Percentiles rank a stretch among this genome's conserved stretches.
phyloP scores from a whole-genome alignment of 192 early-diverging fungal species.

The Lunasporangiospora selenospora region DNA sequence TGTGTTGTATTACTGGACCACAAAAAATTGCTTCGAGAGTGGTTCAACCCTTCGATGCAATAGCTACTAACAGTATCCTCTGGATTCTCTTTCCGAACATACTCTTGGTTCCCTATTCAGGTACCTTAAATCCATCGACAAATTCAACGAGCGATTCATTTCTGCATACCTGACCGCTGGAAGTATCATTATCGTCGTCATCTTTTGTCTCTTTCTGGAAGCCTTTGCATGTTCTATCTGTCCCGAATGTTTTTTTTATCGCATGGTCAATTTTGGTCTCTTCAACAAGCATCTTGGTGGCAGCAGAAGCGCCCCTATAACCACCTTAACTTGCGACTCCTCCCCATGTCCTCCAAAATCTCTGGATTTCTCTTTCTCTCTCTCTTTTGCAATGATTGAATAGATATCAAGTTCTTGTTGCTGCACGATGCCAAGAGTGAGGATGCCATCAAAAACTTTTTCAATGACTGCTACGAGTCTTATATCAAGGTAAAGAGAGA shows the following conservation, averaged over 20 bases:
- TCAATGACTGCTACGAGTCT: slow-evolving; percentile 82
- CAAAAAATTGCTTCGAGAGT: too few relatives aligned
- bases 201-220: background rate
- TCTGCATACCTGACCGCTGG: slow-evolving; percentile 92
- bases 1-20: too few relatives aligned
- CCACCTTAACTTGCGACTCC: background rate
- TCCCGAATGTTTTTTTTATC: background rate
- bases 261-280: too few relatives aligned
- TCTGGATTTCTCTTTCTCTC: background rate
- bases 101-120: slow-evolving; percentile 47
- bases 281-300: background rate
- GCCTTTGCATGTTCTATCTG: background rate
- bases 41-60: too few relatives aligned
- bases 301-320: background rate
- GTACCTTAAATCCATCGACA: slow-evolving; percentile 94
- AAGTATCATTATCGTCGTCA: slow-evolving; percentile 55
- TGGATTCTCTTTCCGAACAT: slow-evolving; percentile 21
- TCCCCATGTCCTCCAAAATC: background rate
- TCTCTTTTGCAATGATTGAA: background rate
- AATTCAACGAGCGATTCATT: slow-evolving; percentile 93
- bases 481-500: slow-evolving; percentile 79
- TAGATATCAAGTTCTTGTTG: slow-evolving; percentile 81
- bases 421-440: slow-evolving; percentile 80
- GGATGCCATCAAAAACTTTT: slow-evolving; percentile 84
- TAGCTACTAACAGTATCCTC: too few relatives aligned